Evolutionary conservation across 2,329 filamentous ascomycete genomes (phyloP), one percentile per base, ranked within the genome.

Genomic region (Rutstroemia sp.): DNA sequence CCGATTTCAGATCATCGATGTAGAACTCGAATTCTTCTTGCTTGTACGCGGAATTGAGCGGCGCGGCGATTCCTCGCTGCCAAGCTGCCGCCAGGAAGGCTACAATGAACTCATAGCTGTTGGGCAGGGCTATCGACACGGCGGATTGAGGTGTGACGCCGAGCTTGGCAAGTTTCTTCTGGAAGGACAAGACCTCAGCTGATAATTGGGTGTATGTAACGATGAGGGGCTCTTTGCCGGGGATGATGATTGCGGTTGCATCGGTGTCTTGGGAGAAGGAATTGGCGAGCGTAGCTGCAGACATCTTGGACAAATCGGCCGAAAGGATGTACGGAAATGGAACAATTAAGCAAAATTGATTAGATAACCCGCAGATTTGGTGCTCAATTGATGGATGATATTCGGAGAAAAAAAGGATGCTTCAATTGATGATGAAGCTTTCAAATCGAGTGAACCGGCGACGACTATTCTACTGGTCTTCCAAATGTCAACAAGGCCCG

Each of bases 11-110:
- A 69, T 95, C 89, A 62, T 91, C 86, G 67, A 95, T 92, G 72
- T 94, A 95, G 73, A 95, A 95, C 70, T 94, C 89, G 70, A 92
- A 94, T 71, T 95, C 89, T 57, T 85, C 85, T 72, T 94, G 88
- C 75, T 92, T 95, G 76, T 95, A 95, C 46, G 85, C 86, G 42
- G 89, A 84, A 71, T 95, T 95, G 62, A 95, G 76, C n/a, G 89
- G 90, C 3, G 90, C 90, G 7, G 89, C 89, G 64, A 94, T 86
- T 30, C 78, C 88, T 65, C 90, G 81, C 75, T 94, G 89, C 83
- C 86, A 90, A n/a, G 88, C 83, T 17, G 84, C 80, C n/a, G 89
- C 89, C 46, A 95, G 80, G 73, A 95, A 95, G 2, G 89, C 84
- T 56, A 94, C 84, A 68, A 95, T 88, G 73, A 95, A 94, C 71